Evolutionary conservation across 495 filamentous ascomycete genomes (phyloP).

Genomic region (Aspergillus indologenus): DNA sequence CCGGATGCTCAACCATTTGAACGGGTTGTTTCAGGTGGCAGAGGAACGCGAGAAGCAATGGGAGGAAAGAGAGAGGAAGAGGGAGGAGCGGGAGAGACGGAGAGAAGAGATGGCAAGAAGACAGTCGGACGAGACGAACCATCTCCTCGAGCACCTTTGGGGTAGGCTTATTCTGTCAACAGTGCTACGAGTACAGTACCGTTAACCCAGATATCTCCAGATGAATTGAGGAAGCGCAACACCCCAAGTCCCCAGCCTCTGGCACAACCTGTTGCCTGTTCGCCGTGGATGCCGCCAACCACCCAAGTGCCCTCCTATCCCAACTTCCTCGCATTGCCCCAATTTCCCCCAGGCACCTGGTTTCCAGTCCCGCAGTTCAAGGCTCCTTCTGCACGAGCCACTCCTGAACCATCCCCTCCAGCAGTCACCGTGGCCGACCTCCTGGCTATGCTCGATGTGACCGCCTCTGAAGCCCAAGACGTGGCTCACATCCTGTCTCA

Average conservation of each 20-base stretch:
- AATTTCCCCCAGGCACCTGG: not conserved
- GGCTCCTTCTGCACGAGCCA: not conserved
- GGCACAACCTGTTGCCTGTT: not conserved
- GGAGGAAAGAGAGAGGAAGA: not conserved
- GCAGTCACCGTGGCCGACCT: not conserved
- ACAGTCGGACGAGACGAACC: not conserved
- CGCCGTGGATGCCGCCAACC: not conserved
- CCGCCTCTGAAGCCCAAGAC: not conserved
- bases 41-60: not conserved
- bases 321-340: not conserved
- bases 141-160: not conserved
- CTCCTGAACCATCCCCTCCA: not conserved
- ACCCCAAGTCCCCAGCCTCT: not conserved
- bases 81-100: not conserved
- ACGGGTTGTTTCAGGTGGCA: not conserved
- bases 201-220: not conserved
- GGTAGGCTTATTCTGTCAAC: not conserved
- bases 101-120: not conserved
- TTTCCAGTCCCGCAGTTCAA: not conserved
- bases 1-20: not conserved
- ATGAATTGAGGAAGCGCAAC: not conserved
- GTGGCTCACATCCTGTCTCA: not conserved
- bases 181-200: not conserved
- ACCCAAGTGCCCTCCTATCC: not conserved
- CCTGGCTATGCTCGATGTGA: not conserved